These are phyloP conservation scores for Hanseniaspora hatyaiensis DNA, from an alignment of 805 yeast species.

Conservation along the genomic window DNA sequence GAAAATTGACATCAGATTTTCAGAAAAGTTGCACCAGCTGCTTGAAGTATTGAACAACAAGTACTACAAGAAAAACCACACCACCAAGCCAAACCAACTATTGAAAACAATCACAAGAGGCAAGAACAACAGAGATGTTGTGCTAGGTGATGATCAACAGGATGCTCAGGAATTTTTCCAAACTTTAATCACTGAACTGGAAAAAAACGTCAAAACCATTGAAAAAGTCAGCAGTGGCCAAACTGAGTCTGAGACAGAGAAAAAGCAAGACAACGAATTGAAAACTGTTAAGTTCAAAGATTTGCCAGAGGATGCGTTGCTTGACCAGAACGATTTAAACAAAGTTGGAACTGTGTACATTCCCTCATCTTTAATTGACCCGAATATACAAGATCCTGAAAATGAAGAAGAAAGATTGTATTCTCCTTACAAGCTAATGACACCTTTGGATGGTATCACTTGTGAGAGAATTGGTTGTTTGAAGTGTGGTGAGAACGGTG, in stretches of 20 bases:
- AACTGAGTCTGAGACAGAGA: constrained; percentile 16
- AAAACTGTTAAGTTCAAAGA: constrained; percentile 24
- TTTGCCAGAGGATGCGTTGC: constrained; percentile 31
- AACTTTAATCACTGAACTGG: constrained; percentile 54
- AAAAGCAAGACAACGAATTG: constrained; percentile 22
- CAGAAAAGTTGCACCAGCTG: constrained; percentile 41
- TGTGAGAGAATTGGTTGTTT: constrained; percentile 87
- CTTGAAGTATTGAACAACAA: constrained; percentile 44
- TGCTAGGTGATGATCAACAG: constrained; percentile 81
- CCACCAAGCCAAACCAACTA: constrained; percentile 49
- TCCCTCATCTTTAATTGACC: constrained; percentile 69
- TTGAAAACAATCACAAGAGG: constrained; percentile 63
- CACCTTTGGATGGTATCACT: constrained; percentile 85
- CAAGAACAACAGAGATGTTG: constrained; percentile 56
- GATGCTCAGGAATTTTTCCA: constrained; percentile 96
- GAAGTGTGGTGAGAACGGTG: constrained; percentile 87
- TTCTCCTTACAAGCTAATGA: constrained; percentile 46
- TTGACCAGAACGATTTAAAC: constrained; percentile 40
- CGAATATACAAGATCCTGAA: constrained; percentile 35
- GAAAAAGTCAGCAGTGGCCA: constrained; percentile 19
- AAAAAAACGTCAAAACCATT: constrained; percentile 31
- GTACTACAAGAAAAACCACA: constrained; percentile 43
- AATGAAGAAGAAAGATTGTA: constrained; percentile 36
- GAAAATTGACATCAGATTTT: constrained; percentile 34
- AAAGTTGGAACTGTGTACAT: constrained; percentile 53